phyloP scores from a whole-genome alignment of 2,329 filamentous ascomycete genomes.

The Colletotrichum sp. region DNA sequence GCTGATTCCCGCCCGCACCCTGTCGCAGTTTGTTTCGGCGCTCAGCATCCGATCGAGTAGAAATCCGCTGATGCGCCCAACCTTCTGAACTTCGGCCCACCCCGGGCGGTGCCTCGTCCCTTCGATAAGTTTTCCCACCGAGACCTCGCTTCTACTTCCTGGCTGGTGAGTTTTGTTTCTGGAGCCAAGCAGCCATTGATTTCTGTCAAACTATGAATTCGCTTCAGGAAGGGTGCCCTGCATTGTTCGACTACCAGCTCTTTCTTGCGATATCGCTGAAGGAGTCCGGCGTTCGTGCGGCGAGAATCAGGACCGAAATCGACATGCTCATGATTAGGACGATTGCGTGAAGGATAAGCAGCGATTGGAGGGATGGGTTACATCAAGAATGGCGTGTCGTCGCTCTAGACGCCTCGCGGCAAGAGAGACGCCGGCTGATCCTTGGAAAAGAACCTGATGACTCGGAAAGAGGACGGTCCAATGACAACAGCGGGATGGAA shows the following conservation, averaged over 20 bases:
- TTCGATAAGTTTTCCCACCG: background rate
- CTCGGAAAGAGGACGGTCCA: background rate
- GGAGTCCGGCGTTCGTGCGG: background rate
- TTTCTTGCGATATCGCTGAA: background rate
- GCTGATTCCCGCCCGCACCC: background rate
- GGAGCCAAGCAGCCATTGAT: background rate
- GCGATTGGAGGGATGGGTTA: background rate
- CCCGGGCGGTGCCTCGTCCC: background rate
- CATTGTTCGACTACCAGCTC: background rate
- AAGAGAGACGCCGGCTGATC: background rate
- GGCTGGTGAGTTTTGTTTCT: background rate
- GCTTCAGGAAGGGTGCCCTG: background rate
- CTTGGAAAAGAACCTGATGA: background rate
- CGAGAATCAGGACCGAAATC: background rate
- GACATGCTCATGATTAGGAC: background rate
- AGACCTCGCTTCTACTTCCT: background rate
- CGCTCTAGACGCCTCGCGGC: background rate
- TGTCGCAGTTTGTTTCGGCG: constrained; percentile 2
- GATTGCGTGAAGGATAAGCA: background rate
- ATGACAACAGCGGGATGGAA: background rate
- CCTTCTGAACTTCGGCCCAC: background rate
- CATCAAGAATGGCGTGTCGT: background rate
- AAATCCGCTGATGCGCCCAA: background rate
- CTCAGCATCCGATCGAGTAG: background rate
- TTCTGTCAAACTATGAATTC: background rate